Evolutionary conservation across 2,329 filamentous ascomycete species (phyloP), one percentile per base, ranked within the genome.

Genomic region (Fusarium austroafricanum): DNA sequence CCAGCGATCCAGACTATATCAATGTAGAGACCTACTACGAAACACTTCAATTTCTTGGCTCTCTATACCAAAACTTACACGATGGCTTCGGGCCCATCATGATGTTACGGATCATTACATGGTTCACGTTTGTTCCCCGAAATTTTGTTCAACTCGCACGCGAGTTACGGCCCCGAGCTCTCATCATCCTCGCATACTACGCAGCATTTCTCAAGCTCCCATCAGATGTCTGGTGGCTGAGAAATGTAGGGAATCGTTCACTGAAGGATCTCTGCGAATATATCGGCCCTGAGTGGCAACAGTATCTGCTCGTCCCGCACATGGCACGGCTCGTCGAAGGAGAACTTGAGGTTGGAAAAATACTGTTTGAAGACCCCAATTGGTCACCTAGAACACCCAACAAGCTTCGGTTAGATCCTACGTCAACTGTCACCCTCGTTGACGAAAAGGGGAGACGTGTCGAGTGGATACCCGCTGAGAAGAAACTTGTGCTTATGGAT

Each of bases 131-230:
- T 52, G 63, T 86, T 20, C 82, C 83, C 8, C 71, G 72, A 1
- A 63, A 65, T 7, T 84, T 87, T 54, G 73, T 86, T 54, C 76
- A 81, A 4, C 75, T 86, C 9, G 80, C 80, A 2, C 78, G 79
- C 15, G 66, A 79, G 23, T 76, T 73, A 45, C 78, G 80, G 3
- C 83, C 83, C 1, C 81, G 83, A 28, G 81, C 84, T 4, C 76
- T 88, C 0, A 64, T 87, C 50, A 84, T 88, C 37, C 51, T 88
- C 12, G 84, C 84, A 3, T 78, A 88, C 66, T 86, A 86, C 60
- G 77, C 85, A 8, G 78, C 79, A 44, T 87, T 88, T 55, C 72
- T 82, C 50, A 87, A 85, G 71, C 52, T 85, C 3, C 75, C 77
- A 12, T 52, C 65, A 5, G 62, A 64, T 2, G 67, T 83, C 6